Evolutionary conservation across 306 rosid species (phyloP), one percentile per base, ranked within the genome.

Genomic region (Fragaria iinumae): DNA sequence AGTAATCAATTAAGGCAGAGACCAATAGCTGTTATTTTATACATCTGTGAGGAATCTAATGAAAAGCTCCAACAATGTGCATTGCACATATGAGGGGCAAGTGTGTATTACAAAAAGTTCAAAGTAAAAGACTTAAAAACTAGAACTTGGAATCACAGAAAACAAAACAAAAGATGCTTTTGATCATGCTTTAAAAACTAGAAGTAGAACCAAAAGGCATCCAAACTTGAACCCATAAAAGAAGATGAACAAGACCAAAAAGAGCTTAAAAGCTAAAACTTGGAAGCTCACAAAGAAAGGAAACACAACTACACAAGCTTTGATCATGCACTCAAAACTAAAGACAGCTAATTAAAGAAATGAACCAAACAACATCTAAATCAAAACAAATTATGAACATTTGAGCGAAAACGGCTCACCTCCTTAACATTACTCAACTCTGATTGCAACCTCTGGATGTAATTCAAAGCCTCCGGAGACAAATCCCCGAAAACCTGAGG

Each of bases 381-480:
- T 27, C 27, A 27, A 32, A 27, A 38, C 16, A 7, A 50, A n/a
- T 5, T 21, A 12, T 23, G 20, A 62, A 79, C 13, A 14, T 14
- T 65, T 53, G 0, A 2, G 53, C 25, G 34, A 52, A 18, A 72
- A 64, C 2, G 38, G 38, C 83, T 79, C 81, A 92, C 99, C 96
- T 92, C 90, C 72, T 86, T 84, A 5, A 50, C 80, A 72, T 79
- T 76, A 44, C 83, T 80, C 48, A 95, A 78, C 83, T 95, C 93
- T 67, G 89, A 90, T 66, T 88, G 90, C 86, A 95, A 88, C 75
- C 84, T 84, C 72, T 88, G 96, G 65, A 92, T 84, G 86, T 84
- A 95, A 57, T 82, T 81, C 69, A 90, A 82, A 49, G 97, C 97
- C 81, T 83, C 95, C 4, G 93, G 97, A 25, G 97, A 79, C 76